A percentile compares a stretch with the other conserved stretches of the same genome.
These are phyloP conservation scores for Tolypocladium inflatum DNA, from an alignment of 2,329 filamentous ascomycete genomes.

Conservation along the genomic window DNA sequence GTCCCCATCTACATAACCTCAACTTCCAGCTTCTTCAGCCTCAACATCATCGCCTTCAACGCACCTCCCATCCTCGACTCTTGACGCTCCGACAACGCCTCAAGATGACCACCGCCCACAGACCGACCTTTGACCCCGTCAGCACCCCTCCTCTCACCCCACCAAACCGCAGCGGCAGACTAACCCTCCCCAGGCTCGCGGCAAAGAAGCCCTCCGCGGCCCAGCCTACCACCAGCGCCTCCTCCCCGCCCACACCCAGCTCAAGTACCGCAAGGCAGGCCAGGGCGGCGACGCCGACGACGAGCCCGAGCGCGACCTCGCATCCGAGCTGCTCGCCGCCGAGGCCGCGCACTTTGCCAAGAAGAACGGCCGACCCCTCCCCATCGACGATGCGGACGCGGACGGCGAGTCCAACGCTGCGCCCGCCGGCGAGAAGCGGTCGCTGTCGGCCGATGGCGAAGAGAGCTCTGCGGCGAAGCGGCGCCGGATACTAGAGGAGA, in stretches of 20 bases:
- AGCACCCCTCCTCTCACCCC: slow-evolving; percentile 12
- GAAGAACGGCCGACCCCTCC: slow-evolving; percentile 48
- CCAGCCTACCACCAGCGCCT: slow-evolving; percentile 94
- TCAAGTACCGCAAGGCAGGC: slow-evolving; percentile 80
- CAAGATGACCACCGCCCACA: slow-evolving; percentile 58
- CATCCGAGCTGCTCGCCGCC: slow-evolving; percentile 79
- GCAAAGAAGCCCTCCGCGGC: slow-evolving; percentile 89
- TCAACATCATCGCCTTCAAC: not conserved
- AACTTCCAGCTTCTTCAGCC: not conserved
- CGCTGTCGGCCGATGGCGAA: slow-evolving; percentile 30
- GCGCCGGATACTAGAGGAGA: slow-evolving; percentile 77
- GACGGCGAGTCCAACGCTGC: slow-evolving; percentile 13
- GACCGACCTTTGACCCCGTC: slow-evolving; percentile 95
- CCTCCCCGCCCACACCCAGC: slow-evolving; percentile 82
- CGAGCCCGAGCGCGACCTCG: slow-evolving; percentile 67
- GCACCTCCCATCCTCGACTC: not conserved
- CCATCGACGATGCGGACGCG: slow-evolving; percentile 38
- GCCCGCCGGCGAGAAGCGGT: slow-evolving; percentile 41
- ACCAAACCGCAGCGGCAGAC: slow-evolving; percentile 4
- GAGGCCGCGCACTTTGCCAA: slow-evolving; percentile 84
- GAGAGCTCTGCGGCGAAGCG: slow-evolving; percentile 76
- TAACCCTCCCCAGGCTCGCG: slow-evolving; percentile 55
- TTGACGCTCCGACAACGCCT: slow-evolving; percentile 1
- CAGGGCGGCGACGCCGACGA: slow-evolving; percentile 73
- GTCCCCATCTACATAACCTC: not conserved